phyloP scores from a whole-genome alignment of 345 rosid species.

The Sonneratia caseolaris region DNA sequence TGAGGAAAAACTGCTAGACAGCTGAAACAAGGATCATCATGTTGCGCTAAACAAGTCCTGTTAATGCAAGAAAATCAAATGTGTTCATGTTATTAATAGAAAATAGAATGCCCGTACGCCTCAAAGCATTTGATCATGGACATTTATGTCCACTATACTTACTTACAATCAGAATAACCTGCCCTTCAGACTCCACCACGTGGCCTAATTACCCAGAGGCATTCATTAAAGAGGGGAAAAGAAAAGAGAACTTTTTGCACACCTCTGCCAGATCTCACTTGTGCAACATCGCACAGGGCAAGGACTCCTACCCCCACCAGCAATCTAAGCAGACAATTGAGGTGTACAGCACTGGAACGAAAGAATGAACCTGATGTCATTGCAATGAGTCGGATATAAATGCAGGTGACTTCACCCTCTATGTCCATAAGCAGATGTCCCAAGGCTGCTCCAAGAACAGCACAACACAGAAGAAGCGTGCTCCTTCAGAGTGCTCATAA shows the following conservation, averaged over 20 bases:
- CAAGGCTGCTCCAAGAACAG: slow-evolving; percentile 92
- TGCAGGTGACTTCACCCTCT: slow-evolving; percentile 6
- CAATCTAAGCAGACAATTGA: neutral
- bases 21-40: too few species aligned
- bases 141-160: too few species aligned
- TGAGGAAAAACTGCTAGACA: too few species aligned
- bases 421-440: slow-evolving; percentile 75
- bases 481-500: slow-evolving; percentile 71
- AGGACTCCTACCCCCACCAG: too few species aligned
- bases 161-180: neutral
- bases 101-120: neutral
- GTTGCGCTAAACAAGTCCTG: neutral
- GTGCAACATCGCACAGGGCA: neutral
- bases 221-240: neutral
- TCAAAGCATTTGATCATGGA: neutral
- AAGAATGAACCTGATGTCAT: neutral
- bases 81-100: neutral
- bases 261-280: neutral
- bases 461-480: slow-evolving; percentile 65
- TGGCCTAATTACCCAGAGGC: neutral
- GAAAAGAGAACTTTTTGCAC: neutral
- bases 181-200: neutral
- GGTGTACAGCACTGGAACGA: neutral
- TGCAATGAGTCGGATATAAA: neutral
- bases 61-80: neutral